Evolutionary conservation across 2,329 filamentous ascomycete species (phyloP).

Genomic region (Epichloe elymi): DNA sequence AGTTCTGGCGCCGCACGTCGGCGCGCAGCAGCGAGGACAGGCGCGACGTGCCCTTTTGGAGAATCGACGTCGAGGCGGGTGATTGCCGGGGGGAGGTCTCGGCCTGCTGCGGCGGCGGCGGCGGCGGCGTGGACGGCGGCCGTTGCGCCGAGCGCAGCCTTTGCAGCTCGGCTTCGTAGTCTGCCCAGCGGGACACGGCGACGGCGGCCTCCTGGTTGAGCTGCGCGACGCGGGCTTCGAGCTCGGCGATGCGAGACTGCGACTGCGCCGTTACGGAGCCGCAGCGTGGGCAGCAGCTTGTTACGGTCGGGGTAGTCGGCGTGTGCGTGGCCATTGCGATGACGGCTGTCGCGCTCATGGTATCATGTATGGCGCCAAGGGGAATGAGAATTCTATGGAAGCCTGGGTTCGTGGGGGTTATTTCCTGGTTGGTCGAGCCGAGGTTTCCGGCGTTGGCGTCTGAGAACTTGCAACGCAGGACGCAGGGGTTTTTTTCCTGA

Average conservation of each 20-base stretch:
- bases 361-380: not conserved
- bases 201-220: constrained; percentile 60
- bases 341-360: constrained; percentile 15
- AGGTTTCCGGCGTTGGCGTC: too few relatives aligned
- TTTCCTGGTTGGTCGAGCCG: too few relatives aligned
- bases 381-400: too few relatives aligned
- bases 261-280: constrained; percentile 32
- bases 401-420: too few relatives aligned
- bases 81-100: not conserved
- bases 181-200: constrained; percentile 52
- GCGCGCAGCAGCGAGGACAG: constrained; percentile 18
- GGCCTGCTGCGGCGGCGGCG: not conserved
- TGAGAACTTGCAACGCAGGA: too few relatives aligned
- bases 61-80: constrained; percentile 24
- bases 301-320: constrained; percentile 7
- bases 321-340: constrained; percentile 20
- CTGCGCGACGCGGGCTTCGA: constrained; percentile 56
- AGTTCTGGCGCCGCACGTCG: constrained; percentile 4
- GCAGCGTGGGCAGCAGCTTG: constrained; percentile 37
- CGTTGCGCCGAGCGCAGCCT: constrained; percentile 33
- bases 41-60: constrained; percentile 30
- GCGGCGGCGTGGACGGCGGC: constrained; percentile 7
- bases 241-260: constrained; percentile 48
- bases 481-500: too few relatives aligned
- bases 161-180: constrained; percentile 69